Evolutionary conservation across 768 basidiomycete genomes (phyloP), one percentile per base, ranked within the genome.

Genomic region (Boletales sp.): DNA sequence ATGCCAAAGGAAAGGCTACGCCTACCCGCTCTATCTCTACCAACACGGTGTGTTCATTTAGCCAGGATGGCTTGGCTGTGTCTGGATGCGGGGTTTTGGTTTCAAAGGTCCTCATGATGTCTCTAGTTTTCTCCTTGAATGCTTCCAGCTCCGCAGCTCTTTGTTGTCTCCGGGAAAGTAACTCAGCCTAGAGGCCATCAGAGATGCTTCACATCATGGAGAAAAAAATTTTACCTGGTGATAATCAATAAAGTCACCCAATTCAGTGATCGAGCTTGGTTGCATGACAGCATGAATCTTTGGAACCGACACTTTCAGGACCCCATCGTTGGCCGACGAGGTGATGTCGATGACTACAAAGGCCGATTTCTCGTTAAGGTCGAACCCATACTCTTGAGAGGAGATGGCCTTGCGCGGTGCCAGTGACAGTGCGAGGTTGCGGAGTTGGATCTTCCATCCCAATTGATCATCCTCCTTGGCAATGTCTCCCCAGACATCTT

Each of bases 241-340:
- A 57, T 91, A 78, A 62, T 95, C 92, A 36, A 92, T 67, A 54
- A 93, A 90, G 63, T 97, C 94, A 14, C 87, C 90, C 8, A 97
- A 72, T 63, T 95, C 90, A 18, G 87, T 86, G 44, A 97, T 85
- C 0, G 95, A 94, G 55, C 90, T 90, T 10, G 94, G 86, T 65
- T 94, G 93, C 87, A 97, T 86, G 31, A 95, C 88, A 1, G 94
- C 93, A 60, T 97, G 91, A 3, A 92, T 82, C 66, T 87, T 90
- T 8, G 79, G 81, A 19, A 94, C 68, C 1, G 72, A 66, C 29
- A 93, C 52, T 32, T 82, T 72, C 24, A 90, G 41, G n/a, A 47
- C 24, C 30, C 57, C 64, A 7, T 62, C 61, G 43, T 75, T 72
- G 18, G 56, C 60, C 6, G 65, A 58, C n/a, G 78, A 70, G 37